Conservation (phyloP, 345 rosid genomes). For the Fremontodendron californicum region DNA sequence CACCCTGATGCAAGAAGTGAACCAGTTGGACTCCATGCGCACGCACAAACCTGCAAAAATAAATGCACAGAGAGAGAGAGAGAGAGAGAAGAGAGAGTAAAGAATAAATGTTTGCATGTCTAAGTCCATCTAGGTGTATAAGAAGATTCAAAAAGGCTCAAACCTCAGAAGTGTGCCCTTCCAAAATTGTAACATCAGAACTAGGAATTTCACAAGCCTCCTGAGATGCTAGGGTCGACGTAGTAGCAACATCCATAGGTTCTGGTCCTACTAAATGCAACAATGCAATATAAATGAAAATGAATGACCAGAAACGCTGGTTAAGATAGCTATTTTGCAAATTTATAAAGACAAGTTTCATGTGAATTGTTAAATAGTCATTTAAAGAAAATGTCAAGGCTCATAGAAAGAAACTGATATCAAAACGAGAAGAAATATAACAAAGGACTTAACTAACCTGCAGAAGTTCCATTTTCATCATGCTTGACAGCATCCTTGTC, state of each 20-base stretch:
- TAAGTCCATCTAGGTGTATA: background rate
- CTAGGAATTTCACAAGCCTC: conserved; percentile 60
- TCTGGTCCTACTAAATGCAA: conserved; percentile 43
- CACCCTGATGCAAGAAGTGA: conserved; percentile 99
- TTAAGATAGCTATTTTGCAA: background rate
- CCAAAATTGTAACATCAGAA: conserved; percentile 82
- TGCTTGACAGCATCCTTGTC: conserved; percentile 42
- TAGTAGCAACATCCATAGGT: conserved; percentile 65
- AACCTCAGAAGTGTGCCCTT: conserved; percentile 99
- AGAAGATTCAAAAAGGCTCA: conserved; percentile 8
- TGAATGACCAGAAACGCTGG: background rate
- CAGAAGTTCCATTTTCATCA: conserved; percentile 56
- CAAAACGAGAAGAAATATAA: background rate
- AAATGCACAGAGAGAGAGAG: background rate
- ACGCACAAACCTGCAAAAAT: conserved; percentile 76
- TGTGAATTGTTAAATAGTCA: background rate
- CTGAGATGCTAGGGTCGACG: conserved; percentile 48
- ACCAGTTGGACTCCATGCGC: conserved; percentile 99
- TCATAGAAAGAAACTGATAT: background rate
- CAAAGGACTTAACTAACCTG: conserved; percentile 32
- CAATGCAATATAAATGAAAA: background rate
- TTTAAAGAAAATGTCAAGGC: background rate
- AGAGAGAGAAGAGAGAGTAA: background rate
- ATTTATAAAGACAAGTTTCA: background rate
- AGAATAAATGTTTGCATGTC: background rate